A percentile compares a stretch with the other conserved stretches of the same genome.
These are phyloP conservation scores for Albatrellus ellisii DNA, from an alignment of 768 basidiomycete species.

Conservation along the genomic window DNA sequence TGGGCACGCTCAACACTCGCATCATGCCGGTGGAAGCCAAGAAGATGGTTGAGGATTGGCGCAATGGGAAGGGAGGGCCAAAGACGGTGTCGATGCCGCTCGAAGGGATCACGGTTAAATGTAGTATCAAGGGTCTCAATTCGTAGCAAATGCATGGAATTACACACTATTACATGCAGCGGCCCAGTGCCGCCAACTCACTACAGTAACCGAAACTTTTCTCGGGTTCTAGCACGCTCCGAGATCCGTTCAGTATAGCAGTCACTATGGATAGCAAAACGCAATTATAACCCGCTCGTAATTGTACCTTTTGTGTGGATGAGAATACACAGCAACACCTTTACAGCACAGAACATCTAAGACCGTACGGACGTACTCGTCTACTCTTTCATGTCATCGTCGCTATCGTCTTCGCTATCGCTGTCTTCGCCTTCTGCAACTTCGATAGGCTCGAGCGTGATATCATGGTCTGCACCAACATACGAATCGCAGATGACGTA, in stretches of 20 bases:
- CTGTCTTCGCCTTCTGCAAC: conserved; percentile 88
- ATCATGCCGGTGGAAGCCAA: conserved; percentile 61
- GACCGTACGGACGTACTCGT: too few relatives aligned
- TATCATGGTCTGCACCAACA: conserved; percentile 85
- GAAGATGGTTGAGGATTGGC: conserved; percentile 45
- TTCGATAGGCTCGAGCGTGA: conserved; percentile 68
- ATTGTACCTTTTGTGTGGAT: too few relatives aligned
- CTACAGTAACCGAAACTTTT: too few relatives aligned
- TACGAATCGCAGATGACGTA: conserved; percentile 93
- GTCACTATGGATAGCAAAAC: too few relatives aligned
- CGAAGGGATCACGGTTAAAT: conserved; percentile 17
- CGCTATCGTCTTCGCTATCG: conserved; percentile 57
- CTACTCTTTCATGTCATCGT: conserved; percentile 48
- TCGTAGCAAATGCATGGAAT: too few relatives aligned
- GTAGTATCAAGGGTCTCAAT: conserved; percentile 20
- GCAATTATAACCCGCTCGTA: too few relatives aligned
- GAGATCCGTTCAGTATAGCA: too few relatives aligned
- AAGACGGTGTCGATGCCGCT: conserved; percentile 20
- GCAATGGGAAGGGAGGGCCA: conserved; percentile 20
- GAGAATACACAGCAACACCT: too few relatives aligned
- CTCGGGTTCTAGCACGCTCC: too few relatives aligned
- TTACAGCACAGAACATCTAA: too few relatives aligned
- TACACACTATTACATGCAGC: too few relatives aligned
- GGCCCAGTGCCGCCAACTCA: too few relatives aligned
- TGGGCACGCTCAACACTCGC: conserved; percentile 48